Percentiles rank a stretch among this genome's conserved stretches.
Evolutionary conservation across 2,329 filamentous ascomycete species (phyloP).

Genomic region (Epichloe aotearoae): DNA sequence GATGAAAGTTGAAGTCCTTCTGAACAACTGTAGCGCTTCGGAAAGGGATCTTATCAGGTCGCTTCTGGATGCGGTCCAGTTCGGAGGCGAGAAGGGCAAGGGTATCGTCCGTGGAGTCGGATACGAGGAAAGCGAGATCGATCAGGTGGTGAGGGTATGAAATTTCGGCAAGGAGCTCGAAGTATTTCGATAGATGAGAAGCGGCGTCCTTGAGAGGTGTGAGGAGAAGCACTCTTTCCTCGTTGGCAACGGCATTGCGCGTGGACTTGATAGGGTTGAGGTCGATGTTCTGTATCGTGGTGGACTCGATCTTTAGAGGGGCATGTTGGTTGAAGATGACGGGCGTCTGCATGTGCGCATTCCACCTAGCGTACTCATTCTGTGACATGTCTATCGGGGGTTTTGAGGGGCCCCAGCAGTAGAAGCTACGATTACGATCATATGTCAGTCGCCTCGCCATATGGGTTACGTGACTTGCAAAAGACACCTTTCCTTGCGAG

Average conservation of each 20-base stretch:
- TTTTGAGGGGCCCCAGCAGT: conserved; percentile 91
- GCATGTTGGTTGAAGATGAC: conserved; percentile 95
- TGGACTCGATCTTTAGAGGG: conserved; percentile 70
- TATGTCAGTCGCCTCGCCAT: conserved; percentile 3
- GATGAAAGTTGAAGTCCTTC: conserved; percentile 72
- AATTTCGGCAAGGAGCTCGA: conserved; percentile 79
- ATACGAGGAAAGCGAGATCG: conserved; percentile 87
- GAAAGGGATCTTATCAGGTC: conserved; percentile 70
- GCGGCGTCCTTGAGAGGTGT: conserved; percentile 88
- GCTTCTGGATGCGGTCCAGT: conserved; percentile 75
- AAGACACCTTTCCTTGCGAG: background rate
- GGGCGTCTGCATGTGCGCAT: conserved; percentile 75
- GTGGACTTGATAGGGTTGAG: conserved; percentile 79
- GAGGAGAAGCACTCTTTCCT: conserved; percentile 80
- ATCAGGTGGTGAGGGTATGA: conserved; percentile 93
- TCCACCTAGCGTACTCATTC: conserved; percentile 86
- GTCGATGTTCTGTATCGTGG: conserved; percentile 65
- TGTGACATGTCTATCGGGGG: conserved; percentile 90
- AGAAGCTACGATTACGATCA: conserved; percentile 51
- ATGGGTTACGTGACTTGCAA: background rate
- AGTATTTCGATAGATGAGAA: conserved; percentile 72
- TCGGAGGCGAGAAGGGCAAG: conserved; percentile 75
- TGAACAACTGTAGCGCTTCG: conserved; percentile 72
- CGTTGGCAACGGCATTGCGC: conserved; percentile 60
- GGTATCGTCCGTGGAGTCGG: conserved; percentile 85